Evolutionary conservation across 2,329 filamentous ascomycete species (phyloP), one percentile per base, ranked within the genome.

Genomic region (Aspergillus quadricinctus): DNA sequence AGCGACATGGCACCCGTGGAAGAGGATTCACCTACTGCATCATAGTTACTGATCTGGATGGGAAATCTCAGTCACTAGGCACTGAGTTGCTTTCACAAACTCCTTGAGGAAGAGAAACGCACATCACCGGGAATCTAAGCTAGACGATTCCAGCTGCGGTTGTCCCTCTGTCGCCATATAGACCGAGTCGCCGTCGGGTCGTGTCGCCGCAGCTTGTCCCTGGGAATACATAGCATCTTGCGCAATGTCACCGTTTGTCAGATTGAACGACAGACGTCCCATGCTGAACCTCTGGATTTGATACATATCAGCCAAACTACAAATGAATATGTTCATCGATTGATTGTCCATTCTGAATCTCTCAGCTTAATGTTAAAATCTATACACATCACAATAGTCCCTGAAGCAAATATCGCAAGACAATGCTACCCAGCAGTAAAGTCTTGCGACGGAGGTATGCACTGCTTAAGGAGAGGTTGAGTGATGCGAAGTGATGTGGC

Each of bases 371-470:
- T 17, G 27, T 49, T 49, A 60, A 49, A 51, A 50, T 21, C 19
- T 57, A 56, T 59, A 29, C 58, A 51, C 48, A 29, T 53, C 51
- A 57, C 31, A 51, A 50, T 56, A 43, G 48, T 53, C 37, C 43
- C 27, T 43, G 48, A 50, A 49, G 50, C 52, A 53, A 43, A 43
- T 43, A 21, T 43, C 40, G 8, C 46, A 54, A 54, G 50, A 52
- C 54, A 31, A 31, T 50, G 23, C 27, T 55, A 31, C 51, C 54
- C 55, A 61, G 48, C 55, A 43, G 50, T 37, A 17, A 31, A 53
- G 14, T 19, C n/a, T 58, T 43, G 23, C 28, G 45, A 50, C 31
- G 43, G 10, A 52, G 17, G 52, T 29, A 37, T 50, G 19, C 31
- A 50, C 29, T 21, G 50, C 49, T 21, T 48, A 37, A 48, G 28